These are phyloP conservation scores for Noccaea caerulescens DNA, from an alignment of 345 rosid genomes.

Conservation along the genomic window DNA sequence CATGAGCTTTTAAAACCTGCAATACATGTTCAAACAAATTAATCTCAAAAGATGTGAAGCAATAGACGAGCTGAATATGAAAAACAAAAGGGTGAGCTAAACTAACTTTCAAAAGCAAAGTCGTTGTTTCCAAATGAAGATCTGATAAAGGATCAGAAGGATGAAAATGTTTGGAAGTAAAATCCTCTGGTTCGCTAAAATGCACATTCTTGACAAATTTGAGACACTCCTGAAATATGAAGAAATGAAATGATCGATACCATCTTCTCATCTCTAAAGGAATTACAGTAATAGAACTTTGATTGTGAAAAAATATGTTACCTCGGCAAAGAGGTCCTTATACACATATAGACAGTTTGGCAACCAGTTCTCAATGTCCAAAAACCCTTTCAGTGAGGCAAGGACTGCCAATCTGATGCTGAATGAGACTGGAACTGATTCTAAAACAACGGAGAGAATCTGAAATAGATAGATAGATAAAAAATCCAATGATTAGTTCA, in stretches of 20 bases:
- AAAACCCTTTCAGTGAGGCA: slow-evolving; percentile 74
- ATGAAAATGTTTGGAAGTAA: slow-evolving; percentile 61
- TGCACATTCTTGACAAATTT: slow-evolving; percentile 77
- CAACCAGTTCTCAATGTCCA: slow-evolving; percentile 88
- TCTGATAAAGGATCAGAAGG: slow-evolving; percentile 61
- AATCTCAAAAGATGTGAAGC: slow-evolving; percentile 6
- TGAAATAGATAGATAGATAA: slow-evolving; percentile 37
- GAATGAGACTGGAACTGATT: slow-evolving; percentile 68
- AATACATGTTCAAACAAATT: slow-evolving; percentile 24
- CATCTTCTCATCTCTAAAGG: slow-evolving; percentile 20
- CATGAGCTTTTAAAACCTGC: slow-evolving; percentile 74
- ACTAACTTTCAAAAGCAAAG: slow-evolving; percentile 76
- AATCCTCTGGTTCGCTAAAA: slow-evolving; percentile 63
- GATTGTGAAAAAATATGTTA: slow-evolving; percentile 25
- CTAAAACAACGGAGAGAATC: slow-evolving; percentile 74
- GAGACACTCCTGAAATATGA: slow-evolving; percentile 75
- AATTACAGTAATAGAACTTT: not conserved
- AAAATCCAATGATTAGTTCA: not conserved
- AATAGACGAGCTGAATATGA: slow-evolving; percentile 10
- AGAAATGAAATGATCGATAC: slow-evolving; percentile 9
- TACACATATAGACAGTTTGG: slow-evolving; percentile 53
- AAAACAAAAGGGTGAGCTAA: slow-evolving; percentile 1
- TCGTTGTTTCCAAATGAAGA: slow-evolving; percentile 62
- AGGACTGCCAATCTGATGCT: slow-evolving; percentile 81
- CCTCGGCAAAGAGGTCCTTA: slow-evolving; percentile 86